Evolutionary conservation across 2,329 filamentous ascomycete genomes (phyloP).

Genomic region (Alternaria longipes): DNA sequence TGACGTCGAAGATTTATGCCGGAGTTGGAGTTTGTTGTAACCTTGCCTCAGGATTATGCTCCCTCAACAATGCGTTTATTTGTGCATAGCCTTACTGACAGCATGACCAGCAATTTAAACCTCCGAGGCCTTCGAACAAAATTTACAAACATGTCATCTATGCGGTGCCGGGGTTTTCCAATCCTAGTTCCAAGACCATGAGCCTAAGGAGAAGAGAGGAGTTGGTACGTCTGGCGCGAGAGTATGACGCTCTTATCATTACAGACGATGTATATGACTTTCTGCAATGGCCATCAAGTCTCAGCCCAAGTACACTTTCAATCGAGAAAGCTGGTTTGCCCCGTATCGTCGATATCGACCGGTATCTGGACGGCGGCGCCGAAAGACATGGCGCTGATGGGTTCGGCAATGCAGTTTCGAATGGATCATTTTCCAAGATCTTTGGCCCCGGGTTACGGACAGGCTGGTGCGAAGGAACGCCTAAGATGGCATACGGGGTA

Average conservation of each 20-base stretch:
- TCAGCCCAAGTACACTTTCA: conserved; percentile 32
- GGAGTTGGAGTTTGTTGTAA: background rate
- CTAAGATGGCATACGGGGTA: conserved; percentile 67
- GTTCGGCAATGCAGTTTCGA: conserved; percentile 85
- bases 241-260: conserved; percentile 82
- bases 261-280: conserved; percentile 96
- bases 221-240: conserved; percentile 79
- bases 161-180: conserved; percentile 85
- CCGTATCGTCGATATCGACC: conserved; percentile 81
- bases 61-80: too few relatives aligned
- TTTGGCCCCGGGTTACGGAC: conserved; percentile 81
- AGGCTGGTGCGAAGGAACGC: conserved; percentile 84
- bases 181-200: conserved; percentile 88
- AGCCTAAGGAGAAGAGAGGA: conserved; percentile 70
- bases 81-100: conserved; percentile 17
- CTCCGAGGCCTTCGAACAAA: conserved; percentile 70
- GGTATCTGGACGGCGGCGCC: conserved; percentile 68
- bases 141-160: conserved; percentile 90
- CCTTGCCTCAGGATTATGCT: background rate
- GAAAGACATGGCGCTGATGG: conserved; percentile 58
- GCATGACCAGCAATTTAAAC: conserved; percentile 62
- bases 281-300: conserved; percentile 74
- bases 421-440: conserved; percentile 91
- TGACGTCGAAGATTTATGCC: background rate
- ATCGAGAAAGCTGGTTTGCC: conserved; percentile 64